Percentiles rank a stretch among this genome's conserved stretches.
Evolutionary conservation across 345 rosid genomes (phyloP).

Genomic region (Eucalyptus cladocalyx): DNA sequence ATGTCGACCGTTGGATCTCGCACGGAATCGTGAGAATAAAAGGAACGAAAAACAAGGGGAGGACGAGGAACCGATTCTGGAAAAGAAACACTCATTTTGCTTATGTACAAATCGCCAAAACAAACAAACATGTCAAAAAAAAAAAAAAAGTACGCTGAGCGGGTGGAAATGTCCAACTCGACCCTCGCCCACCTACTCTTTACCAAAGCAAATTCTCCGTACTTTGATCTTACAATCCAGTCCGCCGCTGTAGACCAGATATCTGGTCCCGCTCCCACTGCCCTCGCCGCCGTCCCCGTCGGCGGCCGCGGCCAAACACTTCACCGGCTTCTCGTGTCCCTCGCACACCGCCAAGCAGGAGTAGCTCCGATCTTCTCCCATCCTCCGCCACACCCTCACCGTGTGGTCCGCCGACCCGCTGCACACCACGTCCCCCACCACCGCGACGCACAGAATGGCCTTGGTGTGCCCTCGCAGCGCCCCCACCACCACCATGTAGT

Average conservation of each 20-base stretch:
- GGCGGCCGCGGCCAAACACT: conserved; percentile 36
- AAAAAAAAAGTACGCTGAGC: not conserved
- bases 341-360: conserved; percentile 40
- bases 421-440: conserved; percentile 27
- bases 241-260: conserved; percentile 54
- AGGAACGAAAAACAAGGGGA: not conserved
- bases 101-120: not conserved
- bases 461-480: conserved; percentile 66
- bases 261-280: conserved; percentile 1
- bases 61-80: not conserved
- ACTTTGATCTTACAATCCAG: conserved; percentile 52
- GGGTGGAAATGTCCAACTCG: not conserved
- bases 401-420: conserved; percentile 74
- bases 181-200: not conserved
- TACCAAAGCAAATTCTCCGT: conserved; percentile 8
- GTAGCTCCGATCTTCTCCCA: conserved; percentile 14
- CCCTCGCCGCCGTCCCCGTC: not conserved
- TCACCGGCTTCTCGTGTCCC: conserved; percentile 58
- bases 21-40: not conserved
- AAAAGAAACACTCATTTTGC: not conserved
- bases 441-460: conserved; percentile 58
- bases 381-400: conserved; percentile 54
- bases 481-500: conserved; percentile 34
- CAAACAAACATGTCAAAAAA: not conserved
- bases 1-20: not conserved